Conservation (phyloP, 352 stramenopile species). For the Globisporangium megalacanthum region DNA sequence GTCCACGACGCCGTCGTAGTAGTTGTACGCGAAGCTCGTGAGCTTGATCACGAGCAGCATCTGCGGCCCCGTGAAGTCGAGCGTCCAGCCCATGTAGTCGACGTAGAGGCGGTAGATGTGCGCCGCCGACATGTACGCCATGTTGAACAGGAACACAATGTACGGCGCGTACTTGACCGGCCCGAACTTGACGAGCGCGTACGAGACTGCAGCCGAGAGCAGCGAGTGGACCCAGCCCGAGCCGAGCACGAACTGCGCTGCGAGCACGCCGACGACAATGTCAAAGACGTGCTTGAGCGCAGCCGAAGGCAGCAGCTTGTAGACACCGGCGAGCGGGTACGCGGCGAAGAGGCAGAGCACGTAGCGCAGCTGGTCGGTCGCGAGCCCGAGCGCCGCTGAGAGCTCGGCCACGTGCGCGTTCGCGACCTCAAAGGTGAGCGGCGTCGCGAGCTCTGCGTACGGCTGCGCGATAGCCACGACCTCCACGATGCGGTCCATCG, state of each 20-base stretch:
- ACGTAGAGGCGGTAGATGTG: conserved; percentile 96
- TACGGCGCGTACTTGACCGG: conserved; percentile 53
- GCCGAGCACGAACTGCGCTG: conserved; percentile 93
- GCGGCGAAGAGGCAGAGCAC: conserved; percentile 90
- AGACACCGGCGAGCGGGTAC: conserved; percentile 91
- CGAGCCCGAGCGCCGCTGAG: conserved; percentile 33
- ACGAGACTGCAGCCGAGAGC: conserved; percentile 87
- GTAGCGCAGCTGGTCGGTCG: conserved; percentile 72
- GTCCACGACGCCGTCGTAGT: conserved; percentile 90
- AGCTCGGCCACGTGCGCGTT: conserved; percentile 43
- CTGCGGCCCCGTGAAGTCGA: conserved; percentile 85
- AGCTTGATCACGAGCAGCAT: conserved; percentile 97
- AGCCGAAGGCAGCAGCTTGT: conserved; percentile 77
- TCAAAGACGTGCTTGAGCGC: conserved; percentile 91
- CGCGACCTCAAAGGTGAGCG: conserved; percentile 44
- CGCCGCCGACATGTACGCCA: conserved; percentile 88
- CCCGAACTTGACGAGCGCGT: conserved; percentile 77
- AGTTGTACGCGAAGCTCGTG: conserved; percentile 97
- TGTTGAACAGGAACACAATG: conserved; percentile 93
- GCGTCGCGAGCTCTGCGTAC: conserved; percentile 48
- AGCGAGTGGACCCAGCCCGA: conserved; percentile 94
- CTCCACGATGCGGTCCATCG: conserved; percentile 36
- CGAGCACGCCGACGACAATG: conserved; percentile 86
- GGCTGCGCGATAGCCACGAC: conserved; percentile 33
- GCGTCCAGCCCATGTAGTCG: conserved; percentile 92